Evolutionary conservation across 108 stramenopile genomes (phyloP), one percentile per base, ranked within the genome.

Genomic region (Nitzschia inconspicua): DNA sequence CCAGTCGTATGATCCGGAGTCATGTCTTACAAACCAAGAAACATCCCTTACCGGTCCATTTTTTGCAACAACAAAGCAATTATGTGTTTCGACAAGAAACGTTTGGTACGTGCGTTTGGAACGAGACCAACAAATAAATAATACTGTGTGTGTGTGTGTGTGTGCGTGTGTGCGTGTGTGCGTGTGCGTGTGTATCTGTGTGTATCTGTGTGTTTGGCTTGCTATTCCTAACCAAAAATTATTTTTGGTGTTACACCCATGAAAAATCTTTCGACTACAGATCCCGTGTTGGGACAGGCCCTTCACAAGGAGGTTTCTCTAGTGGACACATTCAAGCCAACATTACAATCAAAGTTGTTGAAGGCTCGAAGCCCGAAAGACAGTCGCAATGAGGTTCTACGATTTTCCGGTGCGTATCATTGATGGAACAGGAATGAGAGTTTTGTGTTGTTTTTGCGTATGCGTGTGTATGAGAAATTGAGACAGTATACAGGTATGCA

Each of bases 291-390:
- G 16, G 75, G 75, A 3, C 63, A 82, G 34, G 56, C 76, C 5
- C 78, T 86, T 1, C 60, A 78, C 41, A 76, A 80, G 42, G 47
- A 83, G 24, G 49, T 90, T 8, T 75, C 73, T 30, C 77, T 90
- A 2, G 54, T 76, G 0, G 51, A 55, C 32, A 55, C 18, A 31
- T 44, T 43, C 18, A 35, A 34, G 47, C 30, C 60, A 22, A 19
- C 24, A 29, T 61, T 98, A 3, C 67, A 78, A 43, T 24, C 58
- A 8, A 76, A 66, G 20, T 60, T 96, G 4, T 63, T 95, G 11
- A 83, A 83, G 39, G 88, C 83, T 47, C 83, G 80, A 28, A 85
- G 89, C 2, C 69, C 77, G 8, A 86, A 82, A 11, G 98, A 97
- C 57, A 70, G 76, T 28, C 75, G 84, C 44, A 72, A 79, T 5